phyloP scores from a whole-genome alignment of 352 stramenopile species.

The Pythium sukuiense region DNA sequence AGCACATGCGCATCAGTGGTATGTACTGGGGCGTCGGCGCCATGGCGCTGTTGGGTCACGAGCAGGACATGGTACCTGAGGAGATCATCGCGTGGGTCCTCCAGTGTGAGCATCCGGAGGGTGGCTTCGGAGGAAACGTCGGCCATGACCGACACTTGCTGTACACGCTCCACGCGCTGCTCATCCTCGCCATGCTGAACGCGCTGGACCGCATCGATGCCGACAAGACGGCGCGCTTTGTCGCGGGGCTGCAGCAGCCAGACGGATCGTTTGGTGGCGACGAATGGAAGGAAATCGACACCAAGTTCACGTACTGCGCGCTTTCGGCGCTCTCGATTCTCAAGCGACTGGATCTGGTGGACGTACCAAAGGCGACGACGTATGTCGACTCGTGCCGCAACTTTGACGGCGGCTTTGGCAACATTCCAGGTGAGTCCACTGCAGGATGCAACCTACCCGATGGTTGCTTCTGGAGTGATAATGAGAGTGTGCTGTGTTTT shows the following conservation, averaged over 20 bases:
- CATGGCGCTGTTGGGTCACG: constrained; percentile 91
- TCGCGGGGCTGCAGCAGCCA: constrained; percentile 91
- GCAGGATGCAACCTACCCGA: not conserved
- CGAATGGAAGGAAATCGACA: constrained; percentile 98
- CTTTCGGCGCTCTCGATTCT: constrained; percentile 95
- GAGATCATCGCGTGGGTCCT: constrained; percentile 96
- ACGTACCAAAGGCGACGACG: constrained; percentile 87
- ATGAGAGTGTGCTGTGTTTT: not conserved
- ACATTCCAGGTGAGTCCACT: constrained; percentile 55
- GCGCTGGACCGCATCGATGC: constrained; percentile 80
- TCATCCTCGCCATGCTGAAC: constrained; percentile 96
- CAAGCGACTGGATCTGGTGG: constrained; percentile 78
- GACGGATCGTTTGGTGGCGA: constrained; percentile 98
- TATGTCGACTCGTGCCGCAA: constrained; percentile 97
- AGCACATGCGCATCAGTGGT: constrained; percentile 97
- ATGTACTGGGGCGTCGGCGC: constrained; percentile 98
- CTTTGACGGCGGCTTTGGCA: constrained; percentile 94
- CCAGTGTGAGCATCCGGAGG: constrained; percentile 90
- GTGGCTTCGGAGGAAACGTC: constrained; percentile 95
- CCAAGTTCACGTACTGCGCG: constrained; percentile 98
- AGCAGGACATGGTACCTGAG: constrained; percentile 78
- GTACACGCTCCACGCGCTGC: constrained; percentile 97
- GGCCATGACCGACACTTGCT: constrained; percentile 97
- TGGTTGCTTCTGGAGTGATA: too few species aligned
- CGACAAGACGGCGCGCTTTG: constrained; percentile 78